These are phyloP conservation scores for Excoecaria cochinchinensis DNA, from an alignment of 345 rosid species.

Conservation along the genomic window DNA sequence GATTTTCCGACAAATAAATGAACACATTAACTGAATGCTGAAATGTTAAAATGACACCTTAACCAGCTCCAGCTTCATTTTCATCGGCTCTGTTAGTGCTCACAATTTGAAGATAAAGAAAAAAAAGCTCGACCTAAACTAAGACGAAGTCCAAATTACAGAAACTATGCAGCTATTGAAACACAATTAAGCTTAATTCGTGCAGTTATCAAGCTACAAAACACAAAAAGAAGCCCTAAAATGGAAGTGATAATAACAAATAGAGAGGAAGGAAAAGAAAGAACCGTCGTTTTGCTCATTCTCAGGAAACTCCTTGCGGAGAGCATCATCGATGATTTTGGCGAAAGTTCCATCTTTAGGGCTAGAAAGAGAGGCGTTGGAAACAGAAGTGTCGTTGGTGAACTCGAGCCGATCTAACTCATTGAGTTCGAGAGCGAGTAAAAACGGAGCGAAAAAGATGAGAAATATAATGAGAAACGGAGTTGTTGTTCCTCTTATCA, in stretches of 20 bases:
- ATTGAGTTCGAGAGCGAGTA: conserved; percentile 9
- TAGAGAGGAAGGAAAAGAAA: conserved; percentile 18
- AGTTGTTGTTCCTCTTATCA: neutral
- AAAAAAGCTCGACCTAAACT: neutral
- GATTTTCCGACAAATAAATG: neutral
- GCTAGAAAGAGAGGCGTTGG: conserved; percentile 45
- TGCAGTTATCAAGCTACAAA: neutral
- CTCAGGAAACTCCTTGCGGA: conserved; percentile 84
- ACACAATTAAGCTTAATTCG: neutral
- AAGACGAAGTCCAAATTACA: neutral
- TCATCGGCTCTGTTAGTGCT: neutral
- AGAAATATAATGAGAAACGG: neutral
- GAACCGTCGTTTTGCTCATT: conserved; percentile 75
- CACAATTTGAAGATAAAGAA: neutral
- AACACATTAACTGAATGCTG: neutral
- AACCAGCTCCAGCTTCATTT: neutral
- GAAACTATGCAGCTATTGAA: neutral
- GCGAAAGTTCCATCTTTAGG: conserved; percentile 74
- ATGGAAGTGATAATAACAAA: neutral
- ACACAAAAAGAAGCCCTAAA: neutral
- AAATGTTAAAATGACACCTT: neutral
- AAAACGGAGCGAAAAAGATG: conserved; percentile 1
- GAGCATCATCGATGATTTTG: conserved; percentile 84
- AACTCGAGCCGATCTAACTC: conserved; percentile 13
- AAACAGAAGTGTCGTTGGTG: conserved; percentile 21